A percentile compares a stretch with the other conserved stretches of the same genome.
These are phyloP conservation scores for Adansonia digitata DNA, from an alignment of 345 rosid genomes.

Conservation along the genomic window DNA sequence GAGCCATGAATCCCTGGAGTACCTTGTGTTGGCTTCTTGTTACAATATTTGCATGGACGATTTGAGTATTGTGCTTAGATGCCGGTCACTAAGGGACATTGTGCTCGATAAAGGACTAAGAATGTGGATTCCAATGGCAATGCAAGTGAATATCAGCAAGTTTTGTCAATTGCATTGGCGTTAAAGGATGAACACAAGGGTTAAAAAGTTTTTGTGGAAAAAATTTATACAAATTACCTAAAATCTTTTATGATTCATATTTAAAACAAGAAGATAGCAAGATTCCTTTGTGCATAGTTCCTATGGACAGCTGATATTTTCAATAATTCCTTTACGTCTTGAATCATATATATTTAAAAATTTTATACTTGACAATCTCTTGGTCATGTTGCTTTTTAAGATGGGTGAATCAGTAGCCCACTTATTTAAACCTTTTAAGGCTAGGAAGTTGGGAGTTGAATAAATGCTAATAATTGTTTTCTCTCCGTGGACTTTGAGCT, in stretches of 20 bases:
- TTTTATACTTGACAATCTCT: neutral
- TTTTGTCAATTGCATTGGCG: conserved; percentile 32
- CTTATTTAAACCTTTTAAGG: neutral
- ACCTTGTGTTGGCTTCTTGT: conserved; percentile 32
- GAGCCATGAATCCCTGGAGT: conserved; percentile 26
- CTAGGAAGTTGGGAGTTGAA: neutral
- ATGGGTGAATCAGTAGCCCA: neutral
- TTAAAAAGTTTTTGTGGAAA: neutral
- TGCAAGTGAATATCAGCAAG: conserved; percentile 22
- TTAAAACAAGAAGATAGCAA: too few species aligned
- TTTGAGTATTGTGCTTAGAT: conserved; percentile 20
- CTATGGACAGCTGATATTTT: neutral
- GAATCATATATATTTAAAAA: too few species aligned
- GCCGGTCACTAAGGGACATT: conserved; percentile 25
- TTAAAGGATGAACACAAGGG: conserved; percentile 14
- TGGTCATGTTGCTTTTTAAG: neutral
- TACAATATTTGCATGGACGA: conserved; percentile 18
- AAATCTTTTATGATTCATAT: too few species aligned
- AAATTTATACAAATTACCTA: neutral
- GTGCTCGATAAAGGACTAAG: conserved; percentile 34
- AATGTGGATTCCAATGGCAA: conserved; percentile 25
- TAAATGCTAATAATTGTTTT: neutral
- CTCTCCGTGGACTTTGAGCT: neutral
- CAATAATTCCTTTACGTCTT: neutral
- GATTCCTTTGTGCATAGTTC: neutral